phyloP scores from a whole-genome alignment of 352 stramenopile genomes.

The Globisporangium radiosum region DNA sequence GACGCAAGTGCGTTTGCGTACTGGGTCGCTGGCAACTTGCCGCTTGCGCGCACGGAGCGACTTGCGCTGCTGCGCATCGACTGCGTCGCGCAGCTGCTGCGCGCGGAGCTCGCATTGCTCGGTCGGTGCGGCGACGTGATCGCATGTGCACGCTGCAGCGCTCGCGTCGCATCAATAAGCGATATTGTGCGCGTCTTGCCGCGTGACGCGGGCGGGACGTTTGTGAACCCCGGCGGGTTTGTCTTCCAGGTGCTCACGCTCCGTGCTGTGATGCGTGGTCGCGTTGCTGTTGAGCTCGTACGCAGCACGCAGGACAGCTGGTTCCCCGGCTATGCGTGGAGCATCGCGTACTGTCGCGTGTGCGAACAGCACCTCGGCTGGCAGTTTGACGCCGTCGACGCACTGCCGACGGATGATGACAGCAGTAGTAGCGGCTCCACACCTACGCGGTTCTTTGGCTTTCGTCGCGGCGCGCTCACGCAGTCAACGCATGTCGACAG shows the following conservation, averaged over 20 bases:
- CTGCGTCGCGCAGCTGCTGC: slow-evolving; percentile 52
- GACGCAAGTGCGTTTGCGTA: slow-evolving; percentile 73
- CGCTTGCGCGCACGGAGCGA: slow-evolving; percentile 48
- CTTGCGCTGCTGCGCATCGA: slow-evolving; percentile 54
- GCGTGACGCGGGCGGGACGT: slow-evolving; percentile 58
- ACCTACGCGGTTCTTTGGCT: slow-evolving; percentile 56
- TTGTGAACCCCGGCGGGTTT: slow-evolving; percentile 72
- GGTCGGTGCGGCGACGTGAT: slow-evolving; percentile 56
- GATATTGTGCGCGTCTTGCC: slow-evolving; percentile 77
- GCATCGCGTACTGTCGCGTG: slow-evolving; percentile 60
- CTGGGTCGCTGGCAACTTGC: slow-evolving; percentile 72
- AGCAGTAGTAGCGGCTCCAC: not conserved
- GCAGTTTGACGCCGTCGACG: slow-evolving; percentile 46
- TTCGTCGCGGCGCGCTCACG: slow-evolving; percentile 53
- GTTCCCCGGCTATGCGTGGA: slow-evolving; percentile 80
- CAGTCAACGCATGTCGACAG: slow-evolving; percentile 14
- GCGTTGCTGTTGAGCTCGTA: slow-evolving; percentile 36
- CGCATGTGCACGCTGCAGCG: slow-evolving; percentile 55
- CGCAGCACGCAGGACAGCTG: slow-evolving; percentile 63
- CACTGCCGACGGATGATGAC: slow-evolving; percentile 9
- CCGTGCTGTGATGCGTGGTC: slow-evolving; percentile 32
- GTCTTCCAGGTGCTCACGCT: slow-evolving; percentile 82
- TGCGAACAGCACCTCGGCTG: slow-evolving; percentile 74
- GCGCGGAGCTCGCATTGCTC: slow-evolving; percentile 48
- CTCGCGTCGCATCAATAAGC: slow-evolving; percentile 52